Percentiles rank a stretch among this genome's conserved stretches.
phyloP scores from a whole-genome alignment of 495 filamentous ascomycete species.

The Clavariopsis aquatica region DNA sequence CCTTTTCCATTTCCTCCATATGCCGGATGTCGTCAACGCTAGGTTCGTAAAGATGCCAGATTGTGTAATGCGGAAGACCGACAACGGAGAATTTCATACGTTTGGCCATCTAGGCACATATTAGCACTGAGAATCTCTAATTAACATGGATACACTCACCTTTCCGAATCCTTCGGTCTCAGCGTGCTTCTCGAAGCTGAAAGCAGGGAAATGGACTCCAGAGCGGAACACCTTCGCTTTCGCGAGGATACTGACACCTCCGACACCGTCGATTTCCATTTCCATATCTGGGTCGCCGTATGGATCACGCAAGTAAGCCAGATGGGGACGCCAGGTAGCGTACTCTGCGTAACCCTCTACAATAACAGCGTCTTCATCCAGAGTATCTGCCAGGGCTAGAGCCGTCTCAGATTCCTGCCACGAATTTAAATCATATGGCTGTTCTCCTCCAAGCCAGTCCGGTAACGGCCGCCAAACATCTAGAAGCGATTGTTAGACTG shows the following conservation, averaged over 20 bases:
- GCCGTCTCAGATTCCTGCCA: slow-evolving; percentile 99
- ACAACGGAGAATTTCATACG: slow-evolving; percentile 96
- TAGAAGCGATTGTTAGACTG: slow-evolving; percentile 45
- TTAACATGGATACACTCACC: slow-evolving; percentile 53
- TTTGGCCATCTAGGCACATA: slow-evolving; percentile 79
- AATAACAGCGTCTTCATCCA: slow-evolving; percentile 98
- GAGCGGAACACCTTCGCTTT: slow-evolving; percentile 93
- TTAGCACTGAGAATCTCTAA: slow-evolving; percentile 2
- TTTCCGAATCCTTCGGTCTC: slow-evolving; percentile 99
- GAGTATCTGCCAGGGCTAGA: slow-evolving; percentile 84
- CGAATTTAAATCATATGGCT: slow-evolving; percentile 97
- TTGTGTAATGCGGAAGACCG: slow-evolving; percentile 95
- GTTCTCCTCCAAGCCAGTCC: slow-evolving; percentile 98
- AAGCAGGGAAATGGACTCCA: slow-evolving; percentile 96
- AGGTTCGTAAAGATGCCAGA: slow-evolving; percentile 99
- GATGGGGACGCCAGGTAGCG: slow-evolving; percentile 95
- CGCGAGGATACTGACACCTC: slow-evolving; percentile 94
- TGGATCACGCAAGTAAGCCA: slow-evolving; percentile 95
- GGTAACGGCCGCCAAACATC: slow-evolving; percentile 98
- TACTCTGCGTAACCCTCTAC: slow-evolving; percentile 99
- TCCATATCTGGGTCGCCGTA: slow-evolving; percentile 99
- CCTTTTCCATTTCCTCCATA: slow-evolving; percentile 94
- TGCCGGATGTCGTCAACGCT: slow-evolving; percentile 95
- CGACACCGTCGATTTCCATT: slow-evolving; percentile 98
- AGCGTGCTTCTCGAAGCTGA: slow-evolving; percentile 98